Base-by-base conservation (phyloP, 352 stramenopile genomes). In the Stephanocyclus meneghinianus region DNA sequence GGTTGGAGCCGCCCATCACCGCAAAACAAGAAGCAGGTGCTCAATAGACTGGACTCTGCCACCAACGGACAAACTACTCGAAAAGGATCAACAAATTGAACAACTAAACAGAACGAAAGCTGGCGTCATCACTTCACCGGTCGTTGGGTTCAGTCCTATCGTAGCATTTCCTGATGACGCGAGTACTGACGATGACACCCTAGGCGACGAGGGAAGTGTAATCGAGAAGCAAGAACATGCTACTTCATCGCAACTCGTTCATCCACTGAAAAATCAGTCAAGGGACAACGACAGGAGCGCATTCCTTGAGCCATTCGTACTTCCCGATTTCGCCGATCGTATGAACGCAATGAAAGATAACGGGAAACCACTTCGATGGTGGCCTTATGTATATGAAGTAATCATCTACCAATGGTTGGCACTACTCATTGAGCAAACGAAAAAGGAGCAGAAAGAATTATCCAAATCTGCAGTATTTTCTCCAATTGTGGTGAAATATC, bases 361-460 rank as follows among this genome's bases (percentile, higher is more conserved):
- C 66, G 77, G 63, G 8, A 60, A 75, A 18, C 50, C 67, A 51
- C 86, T 79, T 15, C 76, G 89, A 45, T 95, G 89, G 89, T 94
- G 89, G 80, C 91, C 91, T n/a, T 95, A 91, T 61, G 71, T 84
- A 6, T 95, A 95, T 71, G 91, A 95, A 74, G 75, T 95, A 9
- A 87, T 95, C n/a, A 91, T 95, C 32, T 88, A 88, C 70, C 89
- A 94, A 77, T 95, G 91, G 91, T 65, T 87, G 18, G 80, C 79
- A 30, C 71, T 95, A n/a, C 77, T 95, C 3, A 64, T 72, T 5
- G 82, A 91, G 62, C 91, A 93, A 84, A 84, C 80, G 64, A 85
- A 76, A 60, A 81, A 82, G 56, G 59, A 70, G 44, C 57, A 81
- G 55, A 26, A 57, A 45, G 78, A 80, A 26, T 80, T 78, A 73